These are phyloP conservation scores for Phylloporus rhodoxanthus DNA, from an alignment of 768 basidiomycete genomes.

Conservation along the genomic window DNA sequence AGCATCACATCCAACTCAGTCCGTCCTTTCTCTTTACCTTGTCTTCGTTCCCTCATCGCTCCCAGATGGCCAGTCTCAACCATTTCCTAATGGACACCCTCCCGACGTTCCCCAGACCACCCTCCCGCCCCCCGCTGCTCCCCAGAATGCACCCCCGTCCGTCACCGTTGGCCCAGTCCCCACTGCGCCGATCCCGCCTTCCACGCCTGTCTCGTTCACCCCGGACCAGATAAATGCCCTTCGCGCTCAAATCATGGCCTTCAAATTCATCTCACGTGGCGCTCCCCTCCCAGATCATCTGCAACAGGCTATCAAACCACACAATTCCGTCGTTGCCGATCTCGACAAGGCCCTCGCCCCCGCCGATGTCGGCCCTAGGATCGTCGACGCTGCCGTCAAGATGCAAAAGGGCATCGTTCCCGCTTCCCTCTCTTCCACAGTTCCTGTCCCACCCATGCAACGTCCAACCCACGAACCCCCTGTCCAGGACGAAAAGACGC, in stretches of 20 bases:
- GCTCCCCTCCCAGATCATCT: slow-evolving; percentile 63
- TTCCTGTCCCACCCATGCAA: slow-evolving; percentile 20
- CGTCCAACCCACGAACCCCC: slow-evolving; percentile 25
- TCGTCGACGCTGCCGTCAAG: slow-evolving; percentile 74
- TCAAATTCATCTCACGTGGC: slow-evolving; percentile 63
- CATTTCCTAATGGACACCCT: slow-evolving; percentile 43
- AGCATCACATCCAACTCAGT: slow-evolving; percentile 31
- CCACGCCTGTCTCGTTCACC: slow-evolving; percentile 76
- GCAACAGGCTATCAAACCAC: slow-evolving; percentile 63
- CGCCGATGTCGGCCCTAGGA: slow-evolving; percentile 51
- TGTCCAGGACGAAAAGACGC: slow-evolving; percentile 52
- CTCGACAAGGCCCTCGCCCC: slow-evolving; percentile 62
- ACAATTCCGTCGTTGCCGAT: slow-evolving; percentile 54
- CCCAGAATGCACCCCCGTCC: slow-evolving; percentile 31
- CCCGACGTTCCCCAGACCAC: slow-evolving; percentile 5
- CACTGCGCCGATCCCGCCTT: slow-evolving; percentile 47
- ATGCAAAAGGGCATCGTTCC: slow-evolving; percentile 49
- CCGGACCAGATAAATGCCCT: slow-evolving; percentile 67
- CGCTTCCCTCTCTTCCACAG: slow-evolving; percentile 17
- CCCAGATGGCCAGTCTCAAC: slow-evolving; percentile 30
- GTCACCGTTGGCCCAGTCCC: slow-evolving; percentile 48
- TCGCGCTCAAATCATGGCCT: slow-evolving; percentile 79
- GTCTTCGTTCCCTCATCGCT: slow-evolving; percentile 18
- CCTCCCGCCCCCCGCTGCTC: slow-evolving; percentile 29
- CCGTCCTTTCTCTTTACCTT: slow-evolving; percentile 5